phyloP scores from a whole-genome alignment of 352 stramenopile genomes.

The Pythium phragmiticola region DNA sequence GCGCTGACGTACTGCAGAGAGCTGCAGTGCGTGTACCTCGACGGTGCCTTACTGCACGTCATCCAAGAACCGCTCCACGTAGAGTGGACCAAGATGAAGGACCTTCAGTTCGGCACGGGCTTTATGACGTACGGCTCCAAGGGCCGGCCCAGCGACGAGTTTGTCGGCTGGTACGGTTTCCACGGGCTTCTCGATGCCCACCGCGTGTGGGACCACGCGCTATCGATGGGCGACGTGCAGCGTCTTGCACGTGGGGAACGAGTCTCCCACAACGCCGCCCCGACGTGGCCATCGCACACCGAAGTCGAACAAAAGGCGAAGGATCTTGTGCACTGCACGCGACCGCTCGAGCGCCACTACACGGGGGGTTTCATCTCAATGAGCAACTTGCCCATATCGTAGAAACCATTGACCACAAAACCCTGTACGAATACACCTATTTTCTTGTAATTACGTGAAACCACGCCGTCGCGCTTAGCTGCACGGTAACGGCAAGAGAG shows the following conservation, averaged over 20 bases:
- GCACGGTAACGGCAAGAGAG: background rate
- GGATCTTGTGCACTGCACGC: slow-evolving; percentile 19
- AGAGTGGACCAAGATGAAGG: slow-evolving; percentile 34
- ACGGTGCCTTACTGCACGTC: slow-evolving; percentile 48
- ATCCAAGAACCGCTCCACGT: slow-evolving; percentile 37
- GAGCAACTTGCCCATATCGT: too few species aligned
- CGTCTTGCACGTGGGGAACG: slow-evolving; percentile 11
- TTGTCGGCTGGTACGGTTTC: slow-evolving; percentile 17
- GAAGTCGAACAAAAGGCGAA: background rate
- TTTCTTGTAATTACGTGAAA: too few species aligned
- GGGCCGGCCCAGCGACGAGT: slow-evolving; percentile 31
- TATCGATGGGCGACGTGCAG: slow-evolving; percentile 13
- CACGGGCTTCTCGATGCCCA: slow-evolving; percentile 11
- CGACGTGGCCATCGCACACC: background rate
- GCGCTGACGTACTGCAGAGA: slow-evolving; percentile 43
- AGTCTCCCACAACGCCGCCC: background rate
- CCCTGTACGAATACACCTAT: background rate
- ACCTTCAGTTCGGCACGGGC: slow-evolving; percentile 48
- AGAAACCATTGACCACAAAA: background rate
- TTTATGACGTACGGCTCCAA: slow-evolving; percentile 51
- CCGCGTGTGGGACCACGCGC: slow-evolving; percentile 7
- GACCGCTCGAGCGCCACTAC: slow-evolving; percentile 26
- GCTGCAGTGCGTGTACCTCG: slow-evolving; percentile 52
- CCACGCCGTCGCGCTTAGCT: too few species aligned
- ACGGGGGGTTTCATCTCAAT: background rate